phyloP scores from a whole-genome alignment of 305 asterid species.

The Andrographis paniculata region DNA sequence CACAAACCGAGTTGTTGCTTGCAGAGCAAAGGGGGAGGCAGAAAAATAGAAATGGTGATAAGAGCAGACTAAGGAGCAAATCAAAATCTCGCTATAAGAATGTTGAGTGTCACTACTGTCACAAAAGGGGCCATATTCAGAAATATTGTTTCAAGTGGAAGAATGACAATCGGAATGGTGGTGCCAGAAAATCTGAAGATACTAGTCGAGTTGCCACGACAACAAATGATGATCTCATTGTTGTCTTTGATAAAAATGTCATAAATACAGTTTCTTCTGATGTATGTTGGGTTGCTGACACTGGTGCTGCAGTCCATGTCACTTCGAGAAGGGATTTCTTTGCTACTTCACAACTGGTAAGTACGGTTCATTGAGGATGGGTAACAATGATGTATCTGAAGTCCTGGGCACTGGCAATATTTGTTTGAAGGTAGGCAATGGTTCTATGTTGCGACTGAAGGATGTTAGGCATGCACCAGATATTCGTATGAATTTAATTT shows the following conservation, averaged over 20 bases:
- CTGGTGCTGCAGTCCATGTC: no score
- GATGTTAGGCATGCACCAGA: slow-evolving; percentile 3
- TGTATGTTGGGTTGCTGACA: not conserved
- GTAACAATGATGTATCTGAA: not conserved
- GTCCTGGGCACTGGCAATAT: not conserved
- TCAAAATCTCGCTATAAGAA: not conserved
- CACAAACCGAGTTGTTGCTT: not conserved
- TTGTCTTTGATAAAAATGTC: not conserved
- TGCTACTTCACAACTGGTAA: not conserved
- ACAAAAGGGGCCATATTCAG: not conserved
- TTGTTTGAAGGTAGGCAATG: not conserved
- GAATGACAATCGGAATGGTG: not conserved
- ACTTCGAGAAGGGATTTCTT: not conserved
- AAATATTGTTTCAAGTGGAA: not conserved
- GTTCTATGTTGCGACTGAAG: not conserved
- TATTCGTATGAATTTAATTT: not conserved
- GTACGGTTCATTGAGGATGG: not conserved
- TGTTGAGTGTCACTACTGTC: not conserved
- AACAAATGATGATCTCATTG: not conserved
- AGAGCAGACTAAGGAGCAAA: not conserved
- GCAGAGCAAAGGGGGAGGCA: not conserved
- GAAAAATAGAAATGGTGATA: not conserved
- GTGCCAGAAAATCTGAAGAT: not conserved
- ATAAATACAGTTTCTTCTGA: not conserved
- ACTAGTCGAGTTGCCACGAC: not conserved